Percentiles rank a stretch among this genome's conserved stretches.
Evolutionary conservation across 1,284 basidiomycete genomes (phyloP).

Genomic region (Apiotrichum mycotoxinovorans): DNA sequence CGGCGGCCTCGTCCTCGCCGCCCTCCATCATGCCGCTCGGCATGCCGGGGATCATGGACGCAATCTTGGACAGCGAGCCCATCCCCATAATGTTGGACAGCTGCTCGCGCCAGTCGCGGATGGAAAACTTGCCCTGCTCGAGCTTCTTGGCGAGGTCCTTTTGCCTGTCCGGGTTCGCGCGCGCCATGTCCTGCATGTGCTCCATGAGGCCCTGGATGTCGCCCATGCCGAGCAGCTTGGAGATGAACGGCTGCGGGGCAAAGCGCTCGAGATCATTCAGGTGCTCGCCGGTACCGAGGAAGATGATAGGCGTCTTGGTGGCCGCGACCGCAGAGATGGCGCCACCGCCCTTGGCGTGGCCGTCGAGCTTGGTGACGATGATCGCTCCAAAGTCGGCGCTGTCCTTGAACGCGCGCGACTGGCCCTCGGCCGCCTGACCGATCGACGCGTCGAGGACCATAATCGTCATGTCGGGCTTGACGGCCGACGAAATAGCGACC

Average conservation of each 20-base stretch:
- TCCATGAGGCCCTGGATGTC: conserved; percentile 97
- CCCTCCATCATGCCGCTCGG: conserved; percentile 84
- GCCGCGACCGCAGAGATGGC: conserved; percentile 95
- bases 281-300: conserved; percentile 97
- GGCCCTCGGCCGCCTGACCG: conserved; percentile 97
- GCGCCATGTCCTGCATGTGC: conserved; percentile 91
- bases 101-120: conserved; percentile 97
- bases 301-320: conserved; percentile 97
- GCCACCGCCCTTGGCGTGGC: conserved; percentile 98
- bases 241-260: conserved; percentile 94
- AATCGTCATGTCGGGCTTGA: conserved; percentile 90
- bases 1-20: conserved; percentile 76
- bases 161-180: conserved; percentile 90
- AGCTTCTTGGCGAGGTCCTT: conserved; percentile 98
- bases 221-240: conserved; percentile 90
- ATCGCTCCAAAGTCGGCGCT: conserved; percentile 97
- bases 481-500: conserved; percentile 90
- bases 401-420: conserved; percentile 95
- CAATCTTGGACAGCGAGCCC: conserved; percentile 97
- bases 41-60: conserved; percentile 97
- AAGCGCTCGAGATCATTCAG: conserved; percentile 94
- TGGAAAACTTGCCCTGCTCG: conserved; percentile 92
- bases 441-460: conserved; percentile 72
- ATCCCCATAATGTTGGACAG: conserved; percentile 97
- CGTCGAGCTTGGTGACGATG: conserved; percentile 99